Base-by-base conservation (phyloP, 2,329 filamentous ascomycete species). In the Lasiodiplodia gonubiensis region DNA sequence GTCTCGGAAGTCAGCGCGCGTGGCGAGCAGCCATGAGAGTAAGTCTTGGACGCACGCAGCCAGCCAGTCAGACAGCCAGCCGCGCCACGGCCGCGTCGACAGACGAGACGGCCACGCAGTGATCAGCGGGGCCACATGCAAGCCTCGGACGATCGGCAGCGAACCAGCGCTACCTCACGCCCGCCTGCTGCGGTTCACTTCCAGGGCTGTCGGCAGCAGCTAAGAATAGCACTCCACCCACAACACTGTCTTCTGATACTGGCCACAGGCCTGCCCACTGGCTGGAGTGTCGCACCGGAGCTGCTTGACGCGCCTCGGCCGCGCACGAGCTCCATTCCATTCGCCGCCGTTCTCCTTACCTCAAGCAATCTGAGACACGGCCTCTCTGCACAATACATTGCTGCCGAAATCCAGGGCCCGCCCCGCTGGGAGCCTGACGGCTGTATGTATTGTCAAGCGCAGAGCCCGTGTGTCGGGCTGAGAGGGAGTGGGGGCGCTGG, bases 81-180 rank as follows among this genome's bases (percentile, higher is more conserved):
- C 42, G 23, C 59, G 59, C 59, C 59, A 51, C 59, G 59, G 59
- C 59, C 59, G 59, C 59, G 59, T 49, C 23, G 59, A 35, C 59
- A 63, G 33, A 27, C 14, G 39, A 46, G n/a, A n/a, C 59, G 59
- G 30, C 59, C 59, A 63, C 59, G 59, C 59, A 49, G 42, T 48
- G 59, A 63, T 63, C 59, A 61, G 57, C 57, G 55, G 52, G 30
- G 55, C 55, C 59, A 63, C 59, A 51, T 30, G 42, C 59, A 63
- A 63, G 59, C 59, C 59, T 63, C 59, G 35, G 59, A 51, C 59
- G 59, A 63, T 63, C 59, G 25, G 42, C 59, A 63, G 57, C 42
- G 42, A 46, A 46, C 57, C 39, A 39, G 35, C 21, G 21, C n/a
- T n/a, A 18, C 35, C 18, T 16, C 35, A 14, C 42, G 27, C 52